phyloP scores from a whole-genome alignment of 2,329 filamentous ascomycete genomes.

The Aspergillus thermomutatus region DNA sequence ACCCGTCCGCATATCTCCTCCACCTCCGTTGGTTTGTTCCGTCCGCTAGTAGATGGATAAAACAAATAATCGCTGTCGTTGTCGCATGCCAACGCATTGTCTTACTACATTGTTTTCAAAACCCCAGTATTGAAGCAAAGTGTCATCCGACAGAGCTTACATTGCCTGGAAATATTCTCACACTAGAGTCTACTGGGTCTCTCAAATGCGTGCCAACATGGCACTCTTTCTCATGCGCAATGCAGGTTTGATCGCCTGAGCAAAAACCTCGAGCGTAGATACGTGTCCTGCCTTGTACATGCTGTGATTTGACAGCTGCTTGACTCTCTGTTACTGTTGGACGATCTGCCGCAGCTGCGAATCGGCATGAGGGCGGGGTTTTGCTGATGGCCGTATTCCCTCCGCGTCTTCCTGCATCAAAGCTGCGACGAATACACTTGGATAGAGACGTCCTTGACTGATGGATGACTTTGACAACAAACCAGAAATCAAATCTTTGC shows the following conservation, averaged over 20 bases:
- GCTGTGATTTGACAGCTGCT: conserved; percentile 8
- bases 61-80: not conserved
- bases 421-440: conserved; percentile 2
- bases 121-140: not conserved
- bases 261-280: conserved; percentile 12
- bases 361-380: conserved; percentile 11
- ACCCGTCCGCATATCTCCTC: not conserved
- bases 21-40: not conserved
- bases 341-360: conserved; percentile 10
- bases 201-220: conserved; percentile 14
- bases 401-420: conserved; percentile 6
- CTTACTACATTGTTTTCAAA: not conserved
- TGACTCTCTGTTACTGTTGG: conserved; percentile 3
- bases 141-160: not conserved
- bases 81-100: not conserved
- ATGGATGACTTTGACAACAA: not conserved
- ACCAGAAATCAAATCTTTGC: not conserved
- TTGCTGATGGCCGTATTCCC: conserved; percentile 8
- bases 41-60: not conserved
- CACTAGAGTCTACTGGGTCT: not conserved
- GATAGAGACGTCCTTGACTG: conserved; percentile 6
- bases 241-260: conserved; percentile 11
- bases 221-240: conserved; percentile 10
- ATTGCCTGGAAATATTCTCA: not conserved
- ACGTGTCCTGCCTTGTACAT: conserved; percentile 10